Base-by-base conservation (phyloP, 2,329 filamentous ascomycete species). In the Nannizzia gypsea region DNA sequence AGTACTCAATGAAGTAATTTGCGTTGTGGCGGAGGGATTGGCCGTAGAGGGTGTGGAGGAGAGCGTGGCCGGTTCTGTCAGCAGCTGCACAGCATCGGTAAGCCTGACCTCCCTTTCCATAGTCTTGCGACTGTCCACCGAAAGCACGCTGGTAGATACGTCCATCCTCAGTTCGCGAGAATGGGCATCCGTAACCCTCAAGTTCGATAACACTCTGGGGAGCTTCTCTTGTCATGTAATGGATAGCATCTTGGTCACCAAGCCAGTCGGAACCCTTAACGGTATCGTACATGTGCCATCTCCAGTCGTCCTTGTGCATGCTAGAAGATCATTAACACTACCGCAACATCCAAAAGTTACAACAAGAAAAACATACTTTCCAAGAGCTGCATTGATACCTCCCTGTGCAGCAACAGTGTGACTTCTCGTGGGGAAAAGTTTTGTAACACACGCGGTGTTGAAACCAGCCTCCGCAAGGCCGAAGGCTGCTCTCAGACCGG, bases 1-100 rank as follows among this genome's bases (percentile, higher is more conserved):
- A 99, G 82, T 91, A 97, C 78, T 97, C 93, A 75, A 99, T 96
- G 79, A 99, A 97, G 83, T 96, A 99, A 81, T 96, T 96, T 72
- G 92, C 96, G 82, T 96, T 96, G 83, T 97, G 90, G 72, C 89
- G 83, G 63, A 97, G 84, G 59, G 91, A 96, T 80, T 96, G 92
- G 70, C 93, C 93, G 78, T 97, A 99, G 66, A 99, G 88, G 26
- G 93, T 99, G 83, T 99, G 93, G 58, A 99, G 85, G 67, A 99
- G 88, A 70, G 93, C 93, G 78, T 99, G 93, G 65, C 93, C 93
- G 64, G 93, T 97, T 82, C 92, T 84, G 75, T 99, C 93, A 67
- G 92, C 93, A 63, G 91, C 93, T 75, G 91, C 92, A 75, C 90
- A 95, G 82, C 90, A 95, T 78, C 93, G 84, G 83, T 97, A 97